A percentile compares a stretch with the other conserved stretches of the same genome.
These are phyloP conservation scores for Chaetomium strumarium DNA, from an alignment of 2,329 filamentous ascomycete species.

Conservation along the genomic window DNA sequence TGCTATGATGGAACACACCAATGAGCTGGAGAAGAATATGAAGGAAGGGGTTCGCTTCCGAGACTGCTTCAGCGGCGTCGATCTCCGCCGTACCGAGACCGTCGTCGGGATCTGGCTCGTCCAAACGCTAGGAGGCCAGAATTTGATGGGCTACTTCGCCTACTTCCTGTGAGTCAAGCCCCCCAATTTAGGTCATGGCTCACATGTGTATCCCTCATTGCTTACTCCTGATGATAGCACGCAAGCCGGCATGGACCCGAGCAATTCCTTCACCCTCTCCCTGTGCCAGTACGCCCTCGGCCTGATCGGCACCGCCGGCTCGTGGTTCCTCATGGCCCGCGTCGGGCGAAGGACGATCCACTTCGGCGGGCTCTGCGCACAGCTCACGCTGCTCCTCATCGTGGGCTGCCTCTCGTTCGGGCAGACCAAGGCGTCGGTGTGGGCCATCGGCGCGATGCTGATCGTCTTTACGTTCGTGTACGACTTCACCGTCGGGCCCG, in stretches of 20 bases:
- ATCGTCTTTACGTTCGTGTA: constrained; percentile 23
- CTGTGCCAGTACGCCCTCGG: constrained; percentile 30
- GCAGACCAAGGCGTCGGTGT: constrained; percentile 14
- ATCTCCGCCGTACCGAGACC: constrained; percentile 37
- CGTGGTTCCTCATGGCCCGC: constrained; percentile 37
- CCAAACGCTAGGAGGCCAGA: constrained; percentile 16
- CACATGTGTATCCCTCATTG: too few species aligned
- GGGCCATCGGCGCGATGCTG: constrained; percentile 22
- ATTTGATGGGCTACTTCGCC: constrained; percentile 20
- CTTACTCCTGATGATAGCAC: constrained; percentile 13
- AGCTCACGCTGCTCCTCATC: constrained; percentile 38
- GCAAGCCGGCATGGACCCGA: constrained; percentile 19
- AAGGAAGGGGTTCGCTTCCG: constrained; percentile 32
- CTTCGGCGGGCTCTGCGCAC: constrained; percentile 35
- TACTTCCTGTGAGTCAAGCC: constrained; percentile 29
- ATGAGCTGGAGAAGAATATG: constrained; percentile 32
- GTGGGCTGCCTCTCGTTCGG: constrained; percentile 34
- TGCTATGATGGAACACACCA: constrained; percentile 40
- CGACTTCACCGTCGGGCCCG: constrained; percentile 26
- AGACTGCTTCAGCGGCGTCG: constrained; percentile 38
- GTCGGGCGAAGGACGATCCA: constrained; percentile 42
- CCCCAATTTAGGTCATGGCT: constrained; percentile 8
- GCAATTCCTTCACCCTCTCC: constrained; percentile 17
- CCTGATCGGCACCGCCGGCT: constrained; percentile 38
- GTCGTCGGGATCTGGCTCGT: constrained; percentile 29